phyloP scores from a whole-genome alignment of 73 alveolate genomes.

The Vitrella brassicaformis region DNA sequence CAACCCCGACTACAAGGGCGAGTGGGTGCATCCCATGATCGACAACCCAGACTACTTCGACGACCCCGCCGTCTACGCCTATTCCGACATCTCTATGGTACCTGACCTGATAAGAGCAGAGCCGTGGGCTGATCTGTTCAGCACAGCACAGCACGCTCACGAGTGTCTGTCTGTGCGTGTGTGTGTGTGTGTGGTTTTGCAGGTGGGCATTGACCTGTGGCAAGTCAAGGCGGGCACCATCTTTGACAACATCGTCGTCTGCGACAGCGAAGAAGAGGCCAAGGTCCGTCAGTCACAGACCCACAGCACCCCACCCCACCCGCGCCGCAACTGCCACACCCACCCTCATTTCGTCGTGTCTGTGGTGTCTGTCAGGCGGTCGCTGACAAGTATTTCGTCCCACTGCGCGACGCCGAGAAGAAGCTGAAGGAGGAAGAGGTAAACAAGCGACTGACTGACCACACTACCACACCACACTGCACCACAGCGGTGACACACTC shows the following conservation, averaged over 20 bases:
- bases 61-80: slow-evolving; percentile 1
- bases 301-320: too few relatives aligned
- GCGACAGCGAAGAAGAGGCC: slow-evolving; percentile 17
- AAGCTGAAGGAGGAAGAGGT: neutral
- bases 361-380: too few relatives aligned
- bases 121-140: too few relatives aligned
- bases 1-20: slow-evolving; percentile 15
- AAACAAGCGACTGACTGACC: neutral
- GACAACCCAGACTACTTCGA: slow-evolving; percentile 9
- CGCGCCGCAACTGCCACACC: too few relatives aligned
- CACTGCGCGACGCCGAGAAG: slow-evolving; percentile 2
- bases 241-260: slow-evolving; percentile 9
- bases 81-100: slow-evolving; percentile 3
- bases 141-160: too few relatives aligned
- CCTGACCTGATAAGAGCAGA: too few relatives aligned
- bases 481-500: neutral
- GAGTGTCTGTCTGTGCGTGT: neutral
- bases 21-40: slow-evolving; percentile 8
- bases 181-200: neutral
- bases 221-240: slow-evolving; percentile 13
- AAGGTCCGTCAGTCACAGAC: too few relatives aligned
- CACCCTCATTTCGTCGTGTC: too few relatives aligned
- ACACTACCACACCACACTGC: neutral
- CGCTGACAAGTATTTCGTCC: slow-evolving; percentile 2
- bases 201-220: too few relatives aligned